A percentile compares a stretch with the other conserved stretches of the same genome.
phyloP scores from a whole-genome alignment of 345 rosid genomes.

The Murraya paniculata region DNA sequence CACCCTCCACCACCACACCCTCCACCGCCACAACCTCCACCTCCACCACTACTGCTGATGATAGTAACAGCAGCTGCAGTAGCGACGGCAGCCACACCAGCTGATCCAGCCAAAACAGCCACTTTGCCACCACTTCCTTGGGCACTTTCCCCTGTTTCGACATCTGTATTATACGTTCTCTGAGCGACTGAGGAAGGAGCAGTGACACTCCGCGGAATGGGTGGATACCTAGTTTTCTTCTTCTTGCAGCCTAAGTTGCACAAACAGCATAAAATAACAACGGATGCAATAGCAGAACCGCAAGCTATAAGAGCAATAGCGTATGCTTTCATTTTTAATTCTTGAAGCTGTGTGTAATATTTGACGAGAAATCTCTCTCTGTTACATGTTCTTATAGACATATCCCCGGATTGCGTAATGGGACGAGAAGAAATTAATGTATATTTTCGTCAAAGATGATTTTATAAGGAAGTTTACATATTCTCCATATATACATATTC shows the following conservation, averaged over 20 bases:
- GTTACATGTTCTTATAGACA: not conserved
- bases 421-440: not conserved
- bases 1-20: not conserved
- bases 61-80: conserved; percentile 1
- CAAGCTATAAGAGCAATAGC: not conserved
- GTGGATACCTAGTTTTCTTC: not conserved
- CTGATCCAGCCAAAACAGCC: not conserved
- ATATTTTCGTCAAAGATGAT: not conserved
- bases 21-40: not conserved
- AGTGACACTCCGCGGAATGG: not conserved
- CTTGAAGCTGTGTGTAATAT: not conserved
- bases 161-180: not conserved
- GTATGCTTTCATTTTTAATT: not conserved
- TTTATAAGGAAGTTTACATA: not conserved
- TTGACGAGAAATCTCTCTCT: not conserved
- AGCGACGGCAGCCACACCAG: not conserved
- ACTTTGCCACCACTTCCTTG: not conserved
- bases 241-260: not conserved
- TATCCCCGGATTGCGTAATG: not conserved
- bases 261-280: not conserved
- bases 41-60: not conserved
- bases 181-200: not conserved
- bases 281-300: not conserved
- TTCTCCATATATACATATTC: not conserved
- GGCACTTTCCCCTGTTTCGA: not conserved